These are phyloP conservation scores for Fraxinus dipetala DNA, from an alignment of 305 asterid genomes.

Conservation along the genomic window DNA sequence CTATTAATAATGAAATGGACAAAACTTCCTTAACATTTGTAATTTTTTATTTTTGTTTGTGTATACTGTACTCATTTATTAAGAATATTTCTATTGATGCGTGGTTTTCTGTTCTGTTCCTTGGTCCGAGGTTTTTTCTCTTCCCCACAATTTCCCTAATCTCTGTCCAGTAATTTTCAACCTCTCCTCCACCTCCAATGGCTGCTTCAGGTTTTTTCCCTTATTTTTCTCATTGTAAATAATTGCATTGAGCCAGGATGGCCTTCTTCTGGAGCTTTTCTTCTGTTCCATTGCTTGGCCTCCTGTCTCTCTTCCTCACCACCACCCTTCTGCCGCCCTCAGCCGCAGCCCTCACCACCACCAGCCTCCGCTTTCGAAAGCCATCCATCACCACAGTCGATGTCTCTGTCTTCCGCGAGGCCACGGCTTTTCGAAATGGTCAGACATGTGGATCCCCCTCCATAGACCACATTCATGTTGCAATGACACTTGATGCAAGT, in stretches of 20 bases:
- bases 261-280: constrained; percentile 46
- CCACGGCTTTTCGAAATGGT: constrained; percentile 61
- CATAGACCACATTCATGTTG: constrained; percentile 41
- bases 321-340: constrained; percentile 26
- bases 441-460: constrained; percentile 23
- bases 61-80: not conserved
- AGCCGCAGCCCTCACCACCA: not conserved
- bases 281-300: constrained; percentile 41
- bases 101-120: not conserved
- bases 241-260: constrained; percentile 52
- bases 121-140: constrained; percentile 37
- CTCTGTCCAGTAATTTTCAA: constrained; percentile 2
- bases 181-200: constrained; percentile 39
- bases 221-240: constrained; percentile 25
- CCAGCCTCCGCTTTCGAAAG: constrained; percentile 28
- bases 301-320: constrained; percentile 49
- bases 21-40: not conserved
- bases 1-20: not conserved
- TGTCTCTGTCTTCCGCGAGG: constrained; percentile 35
- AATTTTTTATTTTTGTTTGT: not conserved
- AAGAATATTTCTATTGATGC: not conserved
- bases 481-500: constrained; percentile 71
- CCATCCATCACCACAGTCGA: constrained; percentile 1
- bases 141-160: constrained; percentile 31
- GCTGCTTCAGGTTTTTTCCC: constrained; percentile 34